phyloP scores from a whole-genome alignment of 176 grass and related monocot species.

The Thinopyrum elongatum region DNA sequence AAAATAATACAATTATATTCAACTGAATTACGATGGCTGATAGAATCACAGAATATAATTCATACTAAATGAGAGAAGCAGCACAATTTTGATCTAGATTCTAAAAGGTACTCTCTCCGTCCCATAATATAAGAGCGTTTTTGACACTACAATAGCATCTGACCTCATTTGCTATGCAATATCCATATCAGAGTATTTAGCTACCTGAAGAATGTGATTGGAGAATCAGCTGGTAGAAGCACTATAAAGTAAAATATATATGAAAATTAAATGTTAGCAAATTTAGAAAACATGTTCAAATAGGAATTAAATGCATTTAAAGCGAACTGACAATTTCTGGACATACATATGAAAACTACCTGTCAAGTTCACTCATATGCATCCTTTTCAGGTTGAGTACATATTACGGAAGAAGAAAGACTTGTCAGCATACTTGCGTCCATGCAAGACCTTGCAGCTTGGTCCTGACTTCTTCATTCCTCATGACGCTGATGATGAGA shows the following conservation, averaged over 20 bases:
- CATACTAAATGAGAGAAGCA: slow-evolving; percentile 19
- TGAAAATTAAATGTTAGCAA: slow-evolving; percentile 6
- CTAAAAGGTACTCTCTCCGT: slow-evolving; percentile 15
- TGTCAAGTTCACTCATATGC: slow-evolving; percentile 15
- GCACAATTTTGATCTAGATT: slow-evolving; percentile 34
- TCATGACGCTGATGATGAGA: slow-evolving; percentile 84
- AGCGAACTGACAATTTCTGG: not conserved
- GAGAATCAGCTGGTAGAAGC: slow-evolving; percentile 1
- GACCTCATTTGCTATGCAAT: slow-evolving; percentile 21
- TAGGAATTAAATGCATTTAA: not conserved
- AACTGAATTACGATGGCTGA: slow-evolving; percentile 18
- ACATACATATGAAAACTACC: slow-evolving; percentile 18
- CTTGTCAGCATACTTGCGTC: slow-evolving; percentile 65
- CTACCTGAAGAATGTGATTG: not conserved
- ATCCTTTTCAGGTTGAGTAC: slow-evolving; percentile 75
- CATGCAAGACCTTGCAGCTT: slow-evolving; percentile 89
- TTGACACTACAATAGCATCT: not conserved
- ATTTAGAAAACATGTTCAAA: not conserved
- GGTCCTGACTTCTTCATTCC: slow-evolving; percentile 97
- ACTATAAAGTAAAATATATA: not conserved
- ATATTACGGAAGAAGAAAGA: slow-evolving; percentile 75
- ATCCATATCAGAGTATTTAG: not conserved
- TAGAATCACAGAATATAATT: slow-evolving; percentile 14
- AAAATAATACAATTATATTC: not conserved
- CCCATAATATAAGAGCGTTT: no score